Conservation (phyloP, 768 basidiomycete species). For the Roridomyces roridus region DNA sequence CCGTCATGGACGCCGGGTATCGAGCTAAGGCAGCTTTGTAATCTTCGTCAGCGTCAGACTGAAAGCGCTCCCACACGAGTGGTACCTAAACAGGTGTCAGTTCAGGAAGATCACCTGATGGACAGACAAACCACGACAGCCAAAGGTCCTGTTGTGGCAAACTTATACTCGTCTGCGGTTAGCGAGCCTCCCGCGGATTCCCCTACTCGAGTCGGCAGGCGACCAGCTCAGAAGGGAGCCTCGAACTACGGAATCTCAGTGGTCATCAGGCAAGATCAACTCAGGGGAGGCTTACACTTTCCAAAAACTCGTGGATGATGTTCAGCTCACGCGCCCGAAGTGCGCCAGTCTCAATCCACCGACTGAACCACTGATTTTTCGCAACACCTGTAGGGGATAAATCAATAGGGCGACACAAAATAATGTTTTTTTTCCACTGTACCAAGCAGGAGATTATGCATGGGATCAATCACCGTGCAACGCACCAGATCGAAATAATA, state of each 20-base stretch:
- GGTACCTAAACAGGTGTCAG: conserved; percentile 9
- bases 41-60: neutral
- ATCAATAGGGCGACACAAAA: neutral
- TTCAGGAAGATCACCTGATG: neutral
- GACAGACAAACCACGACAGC: conserved; percentile 19
- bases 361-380: conserved; percentile 30
- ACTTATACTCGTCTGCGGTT: conserved; percentile 33
- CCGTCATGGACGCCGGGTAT: neutral
- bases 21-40: neutral
- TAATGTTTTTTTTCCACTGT: too few species aligned
- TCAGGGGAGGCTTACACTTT: conserved; percentile 1
- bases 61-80: conserved; percentile 15
- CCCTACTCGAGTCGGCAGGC: conserved; percentile 13
- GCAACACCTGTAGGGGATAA: conserved; percentile 24
- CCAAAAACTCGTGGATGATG: conserved; percentile 22
- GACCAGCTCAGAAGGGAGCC: conserved; percentile 2
- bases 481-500: conserved; percentile 29
- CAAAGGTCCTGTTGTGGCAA: conserved; percentile 16
- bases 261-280: neutral
- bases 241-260: conserved; percentile 7
- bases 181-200: conserved; percentile 27
- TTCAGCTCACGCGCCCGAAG: conserved; percentile 24
- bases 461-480: conserved; percentile 21
- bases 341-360: conserved; percentile 24
- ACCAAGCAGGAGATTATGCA: conserved; percentile 22